phyloP scores from a whole-genome alignment of 345 rosid species.

The Eucalyptus curtisii region DNA sequence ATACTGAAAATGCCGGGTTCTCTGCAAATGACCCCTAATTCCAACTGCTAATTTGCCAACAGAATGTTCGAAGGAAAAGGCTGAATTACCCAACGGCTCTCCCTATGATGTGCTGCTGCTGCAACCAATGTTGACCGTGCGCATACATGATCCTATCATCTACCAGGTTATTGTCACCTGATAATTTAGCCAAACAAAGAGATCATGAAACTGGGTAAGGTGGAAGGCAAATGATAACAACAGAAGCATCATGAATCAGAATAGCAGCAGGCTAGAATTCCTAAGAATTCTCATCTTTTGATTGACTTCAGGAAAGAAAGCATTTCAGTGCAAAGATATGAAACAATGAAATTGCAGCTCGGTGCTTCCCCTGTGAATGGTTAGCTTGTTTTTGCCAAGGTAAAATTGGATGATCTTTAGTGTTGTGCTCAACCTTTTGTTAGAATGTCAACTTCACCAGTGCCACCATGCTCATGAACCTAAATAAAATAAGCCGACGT shows the following conservation, averaged over 20 bases:
- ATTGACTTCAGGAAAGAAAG: neutral
- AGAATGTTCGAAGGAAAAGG: neutral
- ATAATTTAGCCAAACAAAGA: neutral
- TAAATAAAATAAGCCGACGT: neutral
- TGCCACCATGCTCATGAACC: slow-evolving; percentile 82
- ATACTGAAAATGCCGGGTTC: neutral
- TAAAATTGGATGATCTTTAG: neutral
- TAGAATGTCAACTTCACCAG: slow-evolving; percentile 82
- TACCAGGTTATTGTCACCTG: slow-evolving; percentile 49
- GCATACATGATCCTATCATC: slow-evolving; percentile 64
- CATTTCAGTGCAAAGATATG: neutral
- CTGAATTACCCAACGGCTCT: slow-evolving; percentile 65
- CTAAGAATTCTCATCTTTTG: neutral
- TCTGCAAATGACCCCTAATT: neutral
- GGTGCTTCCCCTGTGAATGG: neutral
- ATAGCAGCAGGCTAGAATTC: neutral
- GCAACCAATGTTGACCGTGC: slow-evolving; percentile 57
- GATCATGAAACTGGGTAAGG: neutral
- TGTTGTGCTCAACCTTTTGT: slow-evolving; percentile 54
- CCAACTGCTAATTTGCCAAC: neutral
- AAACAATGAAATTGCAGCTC: neutral
- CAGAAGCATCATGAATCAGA: neutral
- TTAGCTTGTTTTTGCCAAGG: neutral
- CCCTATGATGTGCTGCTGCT: slow-evolving; percentile 56
- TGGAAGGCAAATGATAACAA: neutral